Evolutionary conservation across 2,329 filamentous ascomycete species (phyloP).

Genomic region (Neodidymelliopsis sp.): DNA sequence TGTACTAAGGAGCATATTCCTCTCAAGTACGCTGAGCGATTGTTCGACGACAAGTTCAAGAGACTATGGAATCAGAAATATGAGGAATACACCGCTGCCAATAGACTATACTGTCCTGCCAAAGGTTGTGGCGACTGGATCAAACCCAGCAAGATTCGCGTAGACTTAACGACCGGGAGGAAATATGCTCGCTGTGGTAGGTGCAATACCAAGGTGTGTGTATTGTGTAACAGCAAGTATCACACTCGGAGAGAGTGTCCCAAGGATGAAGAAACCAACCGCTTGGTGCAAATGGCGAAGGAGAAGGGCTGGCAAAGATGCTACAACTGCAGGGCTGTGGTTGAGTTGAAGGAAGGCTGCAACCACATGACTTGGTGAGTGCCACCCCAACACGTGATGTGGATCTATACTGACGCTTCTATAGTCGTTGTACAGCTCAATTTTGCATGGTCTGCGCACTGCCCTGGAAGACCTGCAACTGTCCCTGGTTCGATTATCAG

Average conservation of each 20-base stretch:
- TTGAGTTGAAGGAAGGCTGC: slow-evolving; percentile 82
- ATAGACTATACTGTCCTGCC: slow-evolving; percentile 79
- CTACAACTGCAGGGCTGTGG: slow-evolving; percentile 74
- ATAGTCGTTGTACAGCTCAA: slow-evolving; percentile 77
- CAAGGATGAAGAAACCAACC: slow-evolving; percentile 70
- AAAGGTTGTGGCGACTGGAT: slow-evolving; percentile 81
- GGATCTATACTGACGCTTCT: slow-evolving; percentile 20
- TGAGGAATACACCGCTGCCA: slow-evolving; percentile 75
- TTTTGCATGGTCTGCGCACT: slow-evolving; percentile 87
- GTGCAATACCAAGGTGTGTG: slow-evolving; percentile 79
- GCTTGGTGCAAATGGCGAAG: slow-evolving; percentile 70
- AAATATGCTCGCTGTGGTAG: slow-evolving; percentile 73
- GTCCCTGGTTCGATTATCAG: slow-evolving; percentile 77
- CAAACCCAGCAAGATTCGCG: slow-evolving; percentile 71
- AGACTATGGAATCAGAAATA: slow-evolving; percentile 82
- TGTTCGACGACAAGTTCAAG: slow-evolving; percentile 80
- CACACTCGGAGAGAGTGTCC: slow-evolving; percentile 74
- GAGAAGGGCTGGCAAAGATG: slow-evolving; percentile 78
- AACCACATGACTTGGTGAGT: slow-evolving; percentile 87
- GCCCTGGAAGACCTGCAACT: slow-evolving; percentile 85
- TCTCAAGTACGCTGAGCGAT: slow-evolving; percentile 74
- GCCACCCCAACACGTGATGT: background rate
- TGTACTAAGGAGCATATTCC: slow-evolving; percentile 78
- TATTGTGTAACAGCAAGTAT: slow-evolving; percentile 75
- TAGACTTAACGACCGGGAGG: slow-evolving; percentile 58